These are phyloP conservation scores for Thelephora terrestris DNA, from an alignment of 1,284 basidiomycete species.

Conservation along the genomic window DNA sequence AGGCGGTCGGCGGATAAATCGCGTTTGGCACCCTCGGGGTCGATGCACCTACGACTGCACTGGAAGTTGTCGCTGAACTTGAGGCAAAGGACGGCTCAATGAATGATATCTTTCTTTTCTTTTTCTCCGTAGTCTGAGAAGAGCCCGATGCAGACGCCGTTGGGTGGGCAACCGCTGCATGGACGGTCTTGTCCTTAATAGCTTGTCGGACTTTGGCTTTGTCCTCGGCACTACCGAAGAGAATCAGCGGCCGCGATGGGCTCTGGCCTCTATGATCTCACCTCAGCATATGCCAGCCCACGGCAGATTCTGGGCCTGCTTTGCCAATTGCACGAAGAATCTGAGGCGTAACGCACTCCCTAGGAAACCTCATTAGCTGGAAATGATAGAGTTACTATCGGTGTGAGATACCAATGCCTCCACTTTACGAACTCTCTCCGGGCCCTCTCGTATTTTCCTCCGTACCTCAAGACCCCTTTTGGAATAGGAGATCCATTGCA, in stretches of 20 bases:
- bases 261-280: conserved; percentile 16
- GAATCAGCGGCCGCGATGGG: no score
- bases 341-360: conserved; percentile 61
- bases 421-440: conserved; percentile 54
- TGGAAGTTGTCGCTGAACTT: neutral
- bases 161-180: conserved; percentile 38
- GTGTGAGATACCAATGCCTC: conserved; percentile 52
- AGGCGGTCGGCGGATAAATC: conserved; percentile 8
- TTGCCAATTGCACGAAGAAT: conserved; percentile 41
- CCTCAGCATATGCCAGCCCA: conserved; percentile 44
- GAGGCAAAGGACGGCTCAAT: conserved; percentile 6
- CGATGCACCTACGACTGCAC: conserved; percentile 2
- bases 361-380: conserved; percentile 17
- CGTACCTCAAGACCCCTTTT: conserved; percentile 53
- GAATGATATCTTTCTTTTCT: no score
- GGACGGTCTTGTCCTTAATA: conserved; percentile 38
- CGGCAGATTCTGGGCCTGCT: conserved; percentile 30
- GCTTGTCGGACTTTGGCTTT: conserved; percentile 52
- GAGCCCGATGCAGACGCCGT: conserved; percentile 9
- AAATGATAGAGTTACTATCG: neutral
- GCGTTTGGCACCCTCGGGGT: conserved; percentile 10
- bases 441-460: conserved; percentile 34
- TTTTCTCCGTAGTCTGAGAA: no score
- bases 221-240: conserved; percentile 24
- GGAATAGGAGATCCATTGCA: conserved; percentile 47